Evolutionary conservation across 805 yeast genomes (phyloP), one percentile per base, ranked within the genome.

Genomic region (Sugiyamaella marilandica): DNA sequence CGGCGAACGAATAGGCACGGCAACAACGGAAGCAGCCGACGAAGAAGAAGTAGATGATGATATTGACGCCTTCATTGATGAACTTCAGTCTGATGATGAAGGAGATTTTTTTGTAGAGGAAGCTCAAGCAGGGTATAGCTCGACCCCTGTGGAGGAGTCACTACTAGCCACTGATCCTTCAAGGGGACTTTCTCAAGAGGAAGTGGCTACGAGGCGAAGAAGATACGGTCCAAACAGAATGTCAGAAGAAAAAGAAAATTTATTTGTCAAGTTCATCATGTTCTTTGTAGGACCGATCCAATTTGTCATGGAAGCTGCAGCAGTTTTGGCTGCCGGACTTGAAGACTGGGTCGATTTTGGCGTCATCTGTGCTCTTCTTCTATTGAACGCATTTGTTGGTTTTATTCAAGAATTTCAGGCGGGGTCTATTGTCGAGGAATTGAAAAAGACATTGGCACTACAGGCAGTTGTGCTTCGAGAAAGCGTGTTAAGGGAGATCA

Each of bases 271-370:
- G 79, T 87, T 89, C 72, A 68, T 84, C 66, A 80, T 81, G 85
- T 88, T 87, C 81, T 88, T 88, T 74, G 85, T 88, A 61, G 96
- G 96, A 76, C 96, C 96, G 63, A 88, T 88, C 72, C 96, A 89
- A 78, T 88, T 89, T 83, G 96, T 88, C 70, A 88, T 88, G 96
- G 96, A 88, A 60, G 95, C 92, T 68, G 96, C 96, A 68, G 96
- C 96, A 65, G 81, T 88, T 61, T 78, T 88, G 73, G 96, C 96
- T 69, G 96, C 95, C 62, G 96, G 96, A 84, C 80, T 88, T 66
- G 88, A 88, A 77, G 97, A 91, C 78, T 90, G 97, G 97, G 96
- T 90, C 69, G 97, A 90, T 82, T 90, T 90, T 79, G 97, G 97
- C 83, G 97, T 90, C 72, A 90, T 90, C 71, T 83, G 87, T 74